Base-by-base conservation (phyloP, 352 stramenopile species). In the Pythium rishiriense region DNA sequence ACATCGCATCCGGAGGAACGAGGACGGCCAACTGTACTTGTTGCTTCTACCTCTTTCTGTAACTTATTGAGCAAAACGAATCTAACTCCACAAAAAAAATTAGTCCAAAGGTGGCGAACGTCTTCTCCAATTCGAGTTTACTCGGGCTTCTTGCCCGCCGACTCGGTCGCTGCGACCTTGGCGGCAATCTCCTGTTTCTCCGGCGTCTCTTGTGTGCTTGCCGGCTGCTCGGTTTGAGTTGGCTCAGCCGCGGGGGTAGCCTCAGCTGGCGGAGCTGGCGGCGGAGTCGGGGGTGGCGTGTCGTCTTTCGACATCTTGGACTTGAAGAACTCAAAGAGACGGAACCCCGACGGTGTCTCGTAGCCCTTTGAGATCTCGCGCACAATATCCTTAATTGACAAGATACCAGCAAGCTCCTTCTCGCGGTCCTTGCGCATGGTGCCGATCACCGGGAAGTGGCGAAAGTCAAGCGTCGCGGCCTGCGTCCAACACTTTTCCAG, bases 341-440 rank as follows among this genome's bases (percentile, higher is more conserved):
- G 83, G 59, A 92, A 94, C 24, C 83, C 85, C 7, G 75, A 81
- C 19, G 78, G 86, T 11, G 81, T 83, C 59, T 89, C 70, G 58
- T 91, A 72, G 55, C 85, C 83, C 64, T 91, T 90, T 17, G 81
- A 91, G 58, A 94, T 92, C 71, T 94, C 86, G 9, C 81, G 82
- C 29, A 94, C 84, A 58, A 94, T 88, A 58, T 94, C 86, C 69
- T 94, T 94, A 66, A 94, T 89, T 25, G 82, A 92, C 43, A 94
- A 62, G 42, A 94, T 81, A 29, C 86, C 86, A 1, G 83, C 86
- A 37, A 94, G 78, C 26, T 94, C 86, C 66, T 94, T 90, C 64
- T 90, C 81, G 22, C 81, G 80, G 31, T 85, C 80, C 53, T 88
- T 88, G 31, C 81, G 81, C 74, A 88, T 81, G 35, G 85, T 75